phyloP scores from a whole-genome alignment of 2,329 filamentous ascomycete genomes.

The Xylariaceae sp. region DNA sequence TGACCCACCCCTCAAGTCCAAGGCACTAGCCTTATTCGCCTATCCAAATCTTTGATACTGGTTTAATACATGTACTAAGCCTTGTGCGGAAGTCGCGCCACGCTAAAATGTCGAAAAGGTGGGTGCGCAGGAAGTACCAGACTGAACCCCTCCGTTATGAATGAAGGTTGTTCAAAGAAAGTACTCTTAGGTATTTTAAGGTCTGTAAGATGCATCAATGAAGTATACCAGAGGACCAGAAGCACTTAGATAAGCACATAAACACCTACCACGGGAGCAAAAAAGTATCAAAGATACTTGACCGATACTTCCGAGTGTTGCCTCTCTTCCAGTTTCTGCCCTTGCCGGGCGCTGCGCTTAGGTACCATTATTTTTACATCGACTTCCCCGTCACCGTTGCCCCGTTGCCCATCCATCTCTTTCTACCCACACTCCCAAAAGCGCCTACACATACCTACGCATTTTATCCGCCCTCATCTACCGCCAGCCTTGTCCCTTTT shows the following conservation, averaged over 20 bases:
- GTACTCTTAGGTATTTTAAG: not conserved
- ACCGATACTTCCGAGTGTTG: not conserved
- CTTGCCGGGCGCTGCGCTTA: not conserved
- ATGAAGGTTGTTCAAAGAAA: no score
- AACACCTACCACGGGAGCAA: no score
- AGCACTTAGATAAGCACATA: no score
- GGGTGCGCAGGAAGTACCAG: not conserved
- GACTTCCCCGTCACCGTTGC: conserved; percentile 19
- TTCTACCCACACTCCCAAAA: not conserved
- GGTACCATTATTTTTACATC: not conserved
- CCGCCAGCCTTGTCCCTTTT: conserved; percentile 3
- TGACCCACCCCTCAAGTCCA: not conserved
- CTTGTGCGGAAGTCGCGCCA: conserved; percentile 8
- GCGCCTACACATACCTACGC: not conserved
- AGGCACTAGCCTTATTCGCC: not conserved
- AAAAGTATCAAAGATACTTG: not conserved
- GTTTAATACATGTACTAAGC: not conserved
- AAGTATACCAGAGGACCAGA: no score
- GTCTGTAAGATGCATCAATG: not conserved
- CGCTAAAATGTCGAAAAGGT: not conserved
- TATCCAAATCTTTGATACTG: not conserved
- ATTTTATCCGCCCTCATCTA: not conserved
- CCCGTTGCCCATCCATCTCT: not conserved
- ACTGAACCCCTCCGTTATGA: not conserved
- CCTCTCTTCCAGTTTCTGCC: not conserved